phyloP scores from a whole-genome alignment of 2,329 filamentous ascomycete genomes.

The Blumeria graminis region DNA sequence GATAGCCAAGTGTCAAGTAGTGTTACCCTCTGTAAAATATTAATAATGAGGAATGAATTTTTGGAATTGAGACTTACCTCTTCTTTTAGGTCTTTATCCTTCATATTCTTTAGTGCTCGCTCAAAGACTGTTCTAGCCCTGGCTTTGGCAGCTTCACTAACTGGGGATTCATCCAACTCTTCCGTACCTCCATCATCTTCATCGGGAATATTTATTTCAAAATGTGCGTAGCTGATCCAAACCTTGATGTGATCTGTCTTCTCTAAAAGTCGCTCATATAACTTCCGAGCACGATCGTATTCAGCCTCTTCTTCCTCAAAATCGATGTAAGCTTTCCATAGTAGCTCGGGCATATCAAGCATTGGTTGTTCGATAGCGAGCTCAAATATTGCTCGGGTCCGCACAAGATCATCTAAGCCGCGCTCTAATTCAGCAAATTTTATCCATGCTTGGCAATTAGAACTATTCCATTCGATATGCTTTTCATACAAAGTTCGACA shows the following conservation, averaged over 20 bases:
- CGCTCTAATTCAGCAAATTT: slow-evolving; percentile 85
- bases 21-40: slow-evolving; percentile 37
- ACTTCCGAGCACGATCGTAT: slow-evolving; percentile 52
- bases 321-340: slow-evolving; percentile 98
- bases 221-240: slow-evolving; percentile 96
- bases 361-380: slow-evolving; percentile 60
- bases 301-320: slow-evolving; percentile 93
- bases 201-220: slow-evolving; percentile 85
- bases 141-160: slow-evolving; percentile 63
- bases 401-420: slow-evolving; percentile 70
- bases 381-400: slow-evolving; percentile 77
- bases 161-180: slow-evolving; percentile 19
- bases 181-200: slow-evolving; percentile 29
- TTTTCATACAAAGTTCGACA: slow-evolving; percentile 87
- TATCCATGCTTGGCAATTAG: slow-evolving; percentile 88
- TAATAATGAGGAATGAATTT: background rate
- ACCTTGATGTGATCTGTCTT: slow-evolving; percentile 99
- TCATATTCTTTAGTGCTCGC: slow-evolving; percentile 66
- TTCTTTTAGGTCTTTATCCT: slow-evolving; percentile 73
- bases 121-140: slow-evolving; percentile 67
- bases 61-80: slow-evolving; percentile 26
- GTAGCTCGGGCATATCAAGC: slow-evolving; percentile 87
- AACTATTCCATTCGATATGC: slow-evolving; percentile 73
- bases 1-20: slow-evolving; percentile 79
- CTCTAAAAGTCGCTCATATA: slow-evolving; percentile 77